Conservation (phyloP, 75 land plant species). For the Ceratopteris richardii region DNA sequence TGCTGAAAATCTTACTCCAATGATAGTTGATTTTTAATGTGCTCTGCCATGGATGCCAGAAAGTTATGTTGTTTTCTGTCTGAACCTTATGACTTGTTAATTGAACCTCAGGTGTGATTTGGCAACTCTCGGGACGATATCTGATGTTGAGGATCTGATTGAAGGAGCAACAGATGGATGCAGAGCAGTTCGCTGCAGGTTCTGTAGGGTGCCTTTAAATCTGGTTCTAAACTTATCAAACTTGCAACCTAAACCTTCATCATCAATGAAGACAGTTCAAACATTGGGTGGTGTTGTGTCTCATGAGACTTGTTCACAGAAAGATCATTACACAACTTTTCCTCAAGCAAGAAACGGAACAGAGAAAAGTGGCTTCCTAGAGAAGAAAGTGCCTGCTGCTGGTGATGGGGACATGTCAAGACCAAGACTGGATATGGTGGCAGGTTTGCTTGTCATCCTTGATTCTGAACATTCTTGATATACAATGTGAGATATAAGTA, state of each 20-base stretch:
- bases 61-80: too few relatives aligned
- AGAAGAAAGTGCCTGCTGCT: too few relatives aligned
- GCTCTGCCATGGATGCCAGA: too few relatives aligned
- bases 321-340: not conserved
- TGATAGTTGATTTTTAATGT: too few relatives aligned
- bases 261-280: not conserved
- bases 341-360: too few relatives aligned
- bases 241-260: not conserved
- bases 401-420: too few relatives aligned
- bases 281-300: slow-evolving; percentile 4
- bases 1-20: too few relatives aligned
- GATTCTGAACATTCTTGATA: too few relatives aligned
- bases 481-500: too few relatives aligned
- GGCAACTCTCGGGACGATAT: slow-evolving; percentile 10
- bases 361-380: too few relatives aligned
- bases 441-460: too few relatives aligned
- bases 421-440: not conserved
- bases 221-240: slow-evolving; percentile 7
- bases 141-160: slow-evolving; percentile 10
- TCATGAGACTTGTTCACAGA: slow-evolving; percentile 6
- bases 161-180: slow-evolving; percentile 6
- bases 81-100: not conserved
- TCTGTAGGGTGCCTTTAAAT: slow-evolving; percentile 11
- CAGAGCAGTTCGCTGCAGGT: slow-evolving; percentile 7
- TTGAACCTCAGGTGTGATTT: slow-evolving; percentile 12